These are phyloP conservation scores for Cyathus olla DNA, from an alignment of 1,284 basidiomycete species.

Conservation along the genomic window DNA sequence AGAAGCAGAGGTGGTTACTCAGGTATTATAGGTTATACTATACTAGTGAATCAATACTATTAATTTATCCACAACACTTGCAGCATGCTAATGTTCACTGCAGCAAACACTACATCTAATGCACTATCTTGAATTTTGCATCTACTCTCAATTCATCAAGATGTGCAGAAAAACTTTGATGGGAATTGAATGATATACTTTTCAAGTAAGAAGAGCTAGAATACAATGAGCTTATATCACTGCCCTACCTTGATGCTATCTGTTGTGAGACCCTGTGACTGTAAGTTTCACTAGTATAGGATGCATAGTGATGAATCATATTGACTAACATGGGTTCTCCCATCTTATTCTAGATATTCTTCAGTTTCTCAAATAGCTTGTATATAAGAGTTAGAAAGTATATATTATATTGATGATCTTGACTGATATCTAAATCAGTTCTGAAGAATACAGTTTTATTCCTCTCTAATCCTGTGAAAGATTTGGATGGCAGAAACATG, in stretches of 20 bases:
- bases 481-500: constrained; percentile 16
- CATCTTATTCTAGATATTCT: constrained; percentile 14
- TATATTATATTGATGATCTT: not conserved
- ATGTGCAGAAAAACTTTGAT: constrained; percentile 20
- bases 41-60: no score
- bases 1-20: constrained; percentile 22
- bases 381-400: not conserved
- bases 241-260: constrained; percentile 48
- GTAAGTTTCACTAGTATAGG: no score
- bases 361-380: constrained; percentile 11
- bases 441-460: constrained; percentile 12
- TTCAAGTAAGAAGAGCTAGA: constrained; percentile 14
- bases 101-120: constrained; percentile 39
- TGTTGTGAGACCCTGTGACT: constrained; percentile 46
- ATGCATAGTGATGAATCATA: not conserved
- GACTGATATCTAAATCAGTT: no score
- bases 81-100: constrained; percentile 41
- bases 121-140: constrained; percentile 32
- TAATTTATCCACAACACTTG: not conserved
- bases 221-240: constrained; percentile 38
- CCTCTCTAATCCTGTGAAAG: constrained; percentile 11
- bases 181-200: constrained; percentile 25
- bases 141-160: constrained; percentile 24
- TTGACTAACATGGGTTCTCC: not conserved
- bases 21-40: constrained; percentile 7